A percentile compares a stretch with the other conserved stretches of the same genome.
Evolutionary conservation across 2,329 filamentous ascomycete genomes (phyloP).

Genomic region (Pyrenochaeta sp.): DNA sequence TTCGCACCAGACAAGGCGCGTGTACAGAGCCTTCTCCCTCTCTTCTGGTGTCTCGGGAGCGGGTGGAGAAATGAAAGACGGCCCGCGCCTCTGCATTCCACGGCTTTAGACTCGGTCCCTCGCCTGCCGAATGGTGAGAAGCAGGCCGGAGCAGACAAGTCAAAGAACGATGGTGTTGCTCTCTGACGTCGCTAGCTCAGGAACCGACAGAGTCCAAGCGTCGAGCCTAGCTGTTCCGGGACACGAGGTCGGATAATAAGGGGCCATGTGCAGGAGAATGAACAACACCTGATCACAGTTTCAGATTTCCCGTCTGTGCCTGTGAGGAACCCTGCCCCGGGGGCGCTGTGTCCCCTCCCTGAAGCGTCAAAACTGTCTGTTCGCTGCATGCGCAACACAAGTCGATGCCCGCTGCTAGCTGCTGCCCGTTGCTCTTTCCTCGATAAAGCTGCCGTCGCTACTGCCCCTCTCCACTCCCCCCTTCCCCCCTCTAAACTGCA

Average conservation of each 20-base stretch:
- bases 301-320: neutral
- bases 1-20: conserved; percentile 1
- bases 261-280: conserved; percentile 3
- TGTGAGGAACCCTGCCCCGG: conserved; percentile 3
- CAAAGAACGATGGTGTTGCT: neutral
- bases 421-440: neutral
- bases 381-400: neutral
- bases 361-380: neutral
- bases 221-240: neutral
- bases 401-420: neutral
- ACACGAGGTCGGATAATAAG: neutral
- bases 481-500: neutral
- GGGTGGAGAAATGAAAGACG: neutral
- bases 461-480: neutral
- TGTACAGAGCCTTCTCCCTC: conserved; percentile 1
- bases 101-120: neutral
- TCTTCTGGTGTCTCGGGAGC: neutral
- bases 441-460: neutral
- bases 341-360: neutral
- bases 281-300: conserved; percentile 12
- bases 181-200: conserved; percentile 14
- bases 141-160: too few species aligned
- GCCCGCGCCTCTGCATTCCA: neutral
- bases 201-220: conserved; percentile 4
- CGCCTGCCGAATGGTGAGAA: neutral